Conservation (phyloP, 371 early-diverging fungal genomes). For the Dinochytrium kinnereticum region DNA sequence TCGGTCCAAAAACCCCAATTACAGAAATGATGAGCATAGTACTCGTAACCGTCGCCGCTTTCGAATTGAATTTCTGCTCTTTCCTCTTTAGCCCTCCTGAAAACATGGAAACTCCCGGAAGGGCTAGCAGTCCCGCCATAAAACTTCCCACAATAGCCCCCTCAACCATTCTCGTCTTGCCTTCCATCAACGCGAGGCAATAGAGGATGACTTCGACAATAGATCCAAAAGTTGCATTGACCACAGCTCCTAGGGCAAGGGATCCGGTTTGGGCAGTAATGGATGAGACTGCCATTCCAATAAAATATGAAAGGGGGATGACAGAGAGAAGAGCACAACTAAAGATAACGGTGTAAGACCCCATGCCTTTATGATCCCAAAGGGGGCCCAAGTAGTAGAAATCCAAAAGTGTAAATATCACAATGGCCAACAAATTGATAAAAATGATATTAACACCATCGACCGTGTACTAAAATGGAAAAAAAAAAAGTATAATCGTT, state of each 20-base stretch:
- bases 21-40: slow-evolving; percentile 94
- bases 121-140: slow-evolving; percentile 82
- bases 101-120: slow-evolving; percentile 95
- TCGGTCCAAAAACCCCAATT: slow-evolving; percentile 92
- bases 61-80: slow-evolving; percentile 92
- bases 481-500: neutral
- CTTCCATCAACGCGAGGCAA: slow-evolving; percentile 83
- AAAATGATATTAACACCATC: slow-evolving; percentile 96
- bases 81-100: slow-evolving; percentile 88
- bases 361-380: slow-evolving; percentile 59
- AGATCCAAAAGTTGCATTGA: slow-evolving; percentile 97
- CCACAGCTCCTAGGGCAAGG: slow-evolving; percentile 87
- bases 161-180: slow-evolving; percentile 87
- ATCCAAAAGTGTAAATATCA: slow-evolving; percentile 68
- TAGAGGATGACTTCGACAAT: slow-evolving; percentile 95
- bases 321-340: slow-evolving; percentile 79
- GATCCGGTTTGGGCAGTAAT: slow-evolving; percentile 91
- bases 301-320: slow-evolving; percentile 93
- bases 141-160: slow-evolving; percentile 93
- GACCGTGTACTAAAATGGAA: slow-evolving; percentile 71
- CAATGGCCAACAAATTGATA: slow-evolving; percentile 87
- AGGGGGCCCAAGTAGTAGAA: slow-evolving; percentile 70
- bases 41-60: slow-evolving; percentile 92
- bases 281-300: slow-evolving; percentile 95
- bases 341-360: slow-evolving; percentile 77